phyloP scores from a whole-genome alignment of 208 protist species.

The Leishmania amazonensis region DNA sequence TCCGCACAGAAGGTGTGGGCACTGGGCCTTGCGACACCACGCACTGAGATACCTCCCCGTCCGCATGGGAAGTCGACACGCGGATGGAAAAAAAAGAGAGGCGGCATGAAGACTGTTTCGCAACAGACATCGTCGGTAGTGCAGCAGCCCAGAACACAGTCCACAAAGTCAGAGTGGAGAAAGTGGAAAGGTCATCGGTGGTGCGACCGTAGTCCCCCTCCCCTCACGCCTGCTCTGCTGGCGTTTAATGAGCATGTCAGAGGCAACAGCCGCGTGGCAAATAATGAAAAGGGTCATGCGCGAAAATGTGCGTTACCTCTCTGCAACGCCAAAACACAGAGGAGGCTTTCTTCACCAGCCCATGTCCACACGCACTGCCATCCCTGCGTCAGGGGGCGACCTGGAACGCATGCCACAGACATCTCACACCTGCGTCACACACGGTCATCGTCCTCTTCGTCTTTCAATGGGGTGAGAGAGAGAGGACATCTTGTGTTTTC shows the following conservation, averaged over 20 bases:
- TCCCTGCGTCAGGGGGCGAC: not conserved
- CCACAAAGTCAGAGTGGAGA: not conserved
- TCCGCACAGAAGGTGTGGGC: not conserved
- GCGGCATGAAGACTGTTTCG: not conserved
- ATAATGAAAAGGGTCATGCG: not conserved
- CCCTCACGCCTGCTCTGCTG: not conserved
- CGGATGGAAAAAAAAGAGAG: not conserved
- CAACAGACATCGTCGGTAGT: not conserved
- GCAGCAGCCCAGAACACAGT: not conserved
- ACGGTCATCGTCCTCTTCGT: not conserved
- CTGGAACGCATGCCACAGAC: not conserved
- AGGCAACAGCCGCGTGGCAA: not conserved
- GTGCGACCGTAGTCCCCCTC: not conserved
- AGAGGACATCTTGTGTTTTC: not conserved
- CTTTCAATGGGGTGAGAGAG: too few relatives aligned
- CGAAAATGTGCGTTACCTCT: not conserved
- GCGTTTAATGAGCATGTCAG: not conserved
- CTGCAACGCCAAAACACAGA: not conserved
- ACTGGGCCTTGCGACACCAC: not conserved
- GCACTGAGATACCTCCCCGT: not conserved
- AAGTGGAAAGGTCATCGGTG: not conserved
- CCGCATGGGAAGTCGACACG: too few relatives aligned
- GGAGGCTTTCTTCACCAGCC: not conserved
- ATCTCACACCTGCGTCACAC: not conserved
- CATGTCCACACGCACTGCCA: not conserved